These are phyloP conservation scores for Cladophialophora immunda DNA, from an alignment of 2,329 filamentous ascomycete species.

Conservation along the genomic window DNA sequence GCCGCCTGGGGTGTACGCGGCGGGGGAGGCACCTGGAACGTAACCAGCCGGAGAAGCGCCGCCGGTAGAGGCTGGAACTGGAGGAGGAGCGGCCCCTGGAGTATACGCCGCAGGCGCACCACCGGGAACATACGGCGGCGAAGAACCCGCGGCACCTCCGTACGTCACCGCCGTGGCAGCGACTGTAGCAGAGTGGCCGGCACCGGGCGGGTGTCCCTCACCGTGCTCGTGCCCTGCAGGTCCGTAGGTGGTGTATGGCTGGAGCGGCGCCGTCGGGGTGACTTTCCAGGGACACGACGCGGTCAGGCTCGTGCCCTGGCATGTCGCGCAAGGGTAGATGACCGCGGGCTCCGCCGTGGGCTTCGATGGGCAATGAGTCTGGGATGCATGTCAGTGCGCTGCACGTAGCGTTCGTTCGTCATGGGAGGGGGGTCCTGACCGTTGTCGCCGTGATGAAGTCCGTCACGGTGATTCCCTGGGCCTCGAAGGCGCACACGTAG, in stretches of 20 bases:
- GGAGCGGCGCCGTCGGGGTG: neutral
- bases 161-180: neutral
- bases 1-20: neutral
- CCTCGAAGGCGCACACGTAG: slow-evolving; percentile 5
- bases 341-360: neutral
- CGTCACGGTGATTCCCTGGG: slow-evolving; percentile 4
- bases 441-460: slow-evolving; percentile 8
- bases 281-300: slow-evolving; percentile 9
- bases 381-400: neutral
- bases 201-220: neutral
- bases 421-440: neutral
- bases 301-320: slow-evolving; percentile 6
- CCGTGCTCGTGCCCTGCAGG: neutral
- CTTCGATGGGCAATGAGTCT: slow-evolving; percentile 1
- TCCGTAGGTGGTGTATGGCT: slow-evolving; percentile 10
- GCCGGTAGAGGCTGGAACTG: no score
- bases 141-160: neutral
- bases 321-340: slow-evolving; percentile 11
- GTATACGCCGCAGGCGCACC: neutral
- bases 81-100: neutral
- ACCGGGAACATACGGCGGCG: neutral
- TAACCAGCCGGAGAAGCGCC: neutral
- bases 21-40: neutral
- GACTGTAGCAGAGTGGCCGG: neutral
- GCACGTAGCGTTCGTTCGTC: neutral